Evolutionary conservation across 1,139 yeast species (phyloP), one percentile per base, ranked within the genome.

Genomic region (Candida frijolesensis): DNA sequence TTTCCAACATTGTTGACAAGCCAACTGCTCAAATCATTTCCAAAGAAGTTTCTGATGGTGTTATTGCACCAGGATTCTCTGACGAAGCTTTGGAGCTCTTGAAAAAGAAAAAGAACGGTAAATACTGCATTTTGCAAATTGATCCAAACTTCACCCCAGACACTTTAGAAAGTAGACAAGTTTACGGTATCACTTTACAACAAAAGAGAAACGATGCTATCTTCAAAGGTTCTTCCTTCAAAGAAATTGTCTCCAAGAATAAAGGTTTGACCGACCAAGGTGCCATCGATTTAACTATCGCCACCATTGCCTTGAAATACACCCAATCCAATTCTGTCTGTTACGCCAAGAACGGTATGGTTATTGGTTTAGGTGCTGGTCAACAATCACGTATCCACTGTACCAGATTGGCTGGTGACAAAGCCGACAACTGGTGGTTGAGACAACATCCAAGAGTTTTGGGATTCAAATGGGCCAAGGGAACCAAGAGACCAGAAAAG

Each of bases 401-500:
- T 79, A 94, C 99, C 51, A 87, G 99, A 78, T 83, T 94, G 62
- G 99, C 99, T 48, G 99, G 99, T 68, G 99, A 94, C 66, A 94
- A 94, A 80, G 97, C 98, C 58, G 97, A 94, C 73, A 91, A 90
- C 82, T 94, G 98, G 98, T 94, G 99, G 99, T 82, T 94, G 67
- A 88, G 99, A 80, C 98, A 94, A 73, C 98, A 94, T 72, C 98
- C 98, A 61, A 84, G 79, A 68, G 99, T 94, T 18, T 77, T 94
- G 53, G 95, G 79, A 22, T 87, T 94, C 83, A 83, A 92, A 77
- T 94, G 98, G 97, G 96, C 96, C 59, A 89, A 90, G 78, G 98
- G 98, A 66, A 89, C 89, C 62, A 94, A 94, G 83, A 89, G 97
- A 78, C 98, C 99, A 60, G 99, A 94, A 70, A 94, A 94, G 83